Conservation (phyloP, 257 asterid species). For the Salvia hispanica region DNA sequence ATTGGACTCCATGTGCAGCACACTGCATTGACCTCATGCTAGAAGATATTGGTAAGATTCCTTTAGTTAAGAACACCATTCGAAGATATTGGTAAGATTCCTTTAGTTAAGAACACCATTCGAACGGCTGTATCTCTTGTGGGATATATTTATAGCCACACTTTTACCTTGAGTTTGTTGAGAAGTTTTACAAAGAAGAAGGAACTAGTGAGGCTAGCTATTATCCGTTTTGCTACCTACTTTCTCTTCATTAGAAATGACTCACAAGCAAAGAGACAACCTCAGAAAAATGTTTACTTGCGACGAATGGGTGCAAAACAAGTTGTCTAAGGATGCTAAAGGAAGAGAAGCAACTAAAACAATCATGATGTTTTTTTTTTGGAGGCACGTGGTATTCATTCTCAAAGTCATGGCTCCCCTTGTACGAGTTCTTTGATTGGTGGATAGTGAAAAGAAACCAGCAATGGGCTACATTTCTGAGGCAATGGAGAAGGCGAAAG, state of each 20-base stretch:
- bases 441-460: not conserved
- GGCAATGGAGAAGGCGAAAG: not conserved
- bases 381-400: not conserved
- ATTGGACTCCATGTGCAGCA: slow-evolving; percentile 2
- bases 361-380: not conserved
- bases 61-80: not conserved
- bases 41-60: not conserved
- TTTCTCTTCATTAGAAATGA: not conserved
- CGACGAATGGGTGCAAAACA: not conserved
- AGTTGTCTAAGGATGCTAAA: not conserved
- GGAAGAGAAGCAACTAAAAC: not conserved
- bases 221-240: not conserved
- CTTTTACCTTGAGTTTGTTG: not conserved
- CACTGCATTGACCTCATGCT: not conserved
- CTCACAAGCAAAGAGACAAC: not conserved
- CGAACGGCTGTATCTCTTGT: not conserved
- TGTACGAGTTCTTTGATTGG: not conserved
- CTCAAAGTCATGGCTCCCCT: not conserved
- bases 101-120: not conserved
- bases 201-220: not conserved
- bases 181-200: not conserved
- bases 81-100: not conserved
- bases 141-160: not conserved
- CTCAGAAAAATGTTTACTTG: not conserved
- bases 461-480: not conserved